Evolutionary conservation across 1,139 yeast genomes (phyloP).

Genomic region (Eremothecium cymbalariae): DNA sequence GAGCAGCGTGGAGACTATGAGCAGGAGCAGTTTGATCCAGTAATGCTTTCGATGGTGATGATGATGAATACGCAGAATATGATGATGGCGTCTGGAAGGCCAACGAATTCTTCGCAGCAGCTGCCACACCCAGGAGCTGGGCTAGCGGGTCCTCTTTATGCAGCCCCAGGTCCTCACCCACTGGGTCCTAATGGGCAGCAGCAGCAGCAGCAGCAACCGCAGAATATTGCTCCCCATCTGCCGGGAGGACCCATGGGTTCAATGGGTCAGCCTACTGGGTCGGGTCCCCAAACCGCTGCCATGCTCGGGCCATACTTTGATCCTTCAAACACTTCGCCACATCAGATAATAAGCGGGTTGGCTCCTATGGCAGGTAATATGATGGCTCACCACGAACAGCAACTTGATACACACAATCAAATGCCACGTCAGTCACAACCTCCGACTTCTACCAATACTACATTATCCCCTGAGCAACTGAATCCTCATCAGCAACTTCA

Average conservation of each 20-base stretch:
- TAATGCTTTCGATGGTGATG: conserved; percentile 15
- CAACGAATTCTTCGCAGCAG: conserved; percentile 1
- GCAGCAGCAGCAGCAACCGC: conserved; percentile 1
- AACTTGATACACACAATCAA: not conserved
- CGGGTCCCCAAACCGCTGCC: conserved; percentile 3
- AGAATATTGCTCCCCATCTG: not conserved
- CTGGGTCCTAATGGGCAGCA: not conserved
- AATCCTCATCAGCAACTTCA: conserved; percentile 10
- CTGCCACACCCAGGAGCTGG: not conserved
- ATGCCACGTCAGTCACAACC: conserved; percentile 1
- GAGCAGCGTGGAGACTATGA: conserved; percentile 26
- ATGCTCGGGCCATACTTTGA: conserved; percentile 1
- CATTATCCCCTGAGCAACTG: conserved; percentile 1
- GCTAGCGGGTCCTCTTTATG: not conserved
- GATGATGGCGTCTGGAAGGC: not conserved
- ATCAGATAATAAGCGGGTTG: not conserved
- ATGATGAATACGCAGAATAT: conserved; percentile 3
- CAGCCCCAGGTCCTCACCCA: conserved; percentile 2
- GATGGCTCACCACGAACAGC: conserved; percentile 3
- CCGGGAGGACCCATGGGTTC: conserved; percentile 6
- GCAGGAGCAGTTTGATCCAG: conserved; percentile 20
- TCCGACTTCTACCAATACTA: not conserved
- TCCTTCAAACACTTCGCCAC: conserved; percentile 1
- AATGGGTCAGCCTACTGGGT: conserved; percentile 2
- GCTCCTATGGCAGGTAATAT: conserved; percentile 3